Evolutionary conservation across 1,284 basidiomycete genomes (phyloP).

Genomic region (Papiliotrema laurentii): DNA sequence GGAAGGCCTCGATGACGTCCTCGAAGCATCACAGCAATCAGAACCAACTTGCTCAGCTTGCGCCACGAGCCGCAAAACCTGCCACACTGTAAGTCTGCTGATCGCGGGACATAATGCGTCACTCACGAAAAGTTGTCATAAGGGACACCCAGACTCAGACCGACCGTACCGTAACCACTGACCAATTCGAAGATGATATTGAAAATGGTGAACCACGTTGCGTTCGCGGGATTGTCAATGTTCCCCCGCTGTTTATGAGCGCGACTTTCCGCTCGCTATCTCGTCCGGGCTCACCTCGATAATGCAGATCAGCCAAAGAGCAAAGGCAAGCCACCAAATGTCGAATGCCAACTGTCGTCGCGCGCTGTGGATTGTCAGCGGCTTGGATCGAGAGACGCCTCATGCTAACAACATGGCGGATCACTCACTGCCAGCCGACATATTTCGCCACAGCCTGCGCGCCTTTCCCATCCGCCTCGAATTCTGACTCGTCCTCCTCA

Average conservation of each 20-base stretch:
- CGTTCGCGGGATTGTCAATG: constrained; percentile 55
- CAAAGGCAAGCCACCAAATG: constrained; percentile 83
- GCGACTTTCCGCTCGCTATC: neutral
- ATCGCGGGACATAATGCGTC: constrained; percentile 40
- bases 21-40: constrained; percentile 83
- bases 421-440: constrained; percentile 46
- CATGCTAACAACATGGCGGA: too few species aligned
- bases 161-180: constrained; percentile 88
- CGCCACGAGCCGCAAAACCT: constrained; percentile 75
- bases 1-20: constrained; percentile 86
- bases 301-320: constrained; percentile 76
- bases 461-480: constrained; percentile 41
- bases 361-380: constrained; percentile 52
- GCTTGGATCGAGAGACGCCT: too few species aligned
- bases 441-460: constrained; percentile 47
- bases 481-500: constrained; percentile 52
- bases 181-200: constrained; percentile 57
- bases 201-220: constrained; percentile 74
- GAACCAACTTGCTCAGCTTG: constrained; percentile 78
- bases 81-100: neutral
- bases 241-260: constrained; percentile 53
- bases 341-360: constrained; percentile 85
- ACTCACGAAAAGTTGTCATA: constrained; percentile 50
- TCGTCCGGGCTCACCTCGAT: constrained; percentile 61
- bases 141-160: constrained; percentile 70